Evolutionary conservation across 768 basidiomycete species (phyloP).

Genomic region (Tremella yokohamensis): DNA sequence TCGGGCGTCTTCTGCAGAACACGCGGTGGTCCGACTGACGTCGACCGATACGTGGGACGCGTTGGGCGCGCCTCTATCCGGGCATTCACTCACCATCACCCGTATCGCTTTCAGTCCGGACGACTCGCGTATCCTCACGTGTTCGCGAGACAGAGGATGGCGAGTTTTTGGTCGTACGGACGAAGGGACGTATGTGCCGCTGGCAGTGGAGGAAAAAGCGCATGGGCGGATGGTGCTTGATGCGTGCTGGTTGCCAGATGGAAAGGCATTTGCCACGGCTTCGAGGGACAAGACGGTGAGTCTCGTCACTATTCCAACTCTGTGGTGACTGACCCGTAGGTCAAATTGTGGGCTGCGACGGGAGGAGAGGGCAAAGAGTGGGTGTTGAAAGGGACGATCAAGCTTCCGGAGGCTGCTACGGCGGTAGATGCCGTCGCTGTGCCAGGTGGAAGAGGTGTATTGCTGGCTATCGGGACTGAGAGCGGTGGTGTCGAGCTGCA

Average conservation of each 20-base stretch:
- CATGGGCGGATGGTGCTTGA: constrained; percentile 96
- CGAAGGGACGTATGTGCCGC: constrained; percentile 57
- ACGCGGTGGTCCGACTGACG: constrained; percentile 82
- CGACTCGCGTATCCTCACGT: constrained; percentile 72
- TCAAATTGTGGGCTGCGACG: constrained; percentile 71
- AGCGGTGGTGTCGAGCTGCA: constrained; percentile 71
- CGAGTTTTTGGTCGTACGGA: constrained; percentile 61
- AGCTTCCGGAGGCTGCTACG: constrained; percentile 72
- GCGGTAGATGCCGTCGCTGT: constrained; percentile 66
- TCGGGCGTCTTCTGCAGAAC: constrained; percentile 78
- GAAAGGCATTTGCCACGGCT: constrained; percentile 81
- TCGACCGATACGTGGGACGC: constrained; percentile 67
- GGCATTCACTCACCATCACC: constrained; percentile 86
- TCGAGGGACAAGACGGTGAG: constrained; percentile 89
- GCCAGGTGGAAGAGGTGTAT: constrained; percentile 55
- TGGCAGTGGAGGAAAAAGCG: constrained; percentile 67
- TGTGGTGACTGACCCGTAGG: constrained; percentile 54
- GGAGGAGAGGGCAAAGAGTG: constrained; percentile 55
- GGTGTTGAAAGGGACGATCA: constrained; percentile 62
- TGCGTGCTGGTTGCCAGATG: constrained; percentile 75
- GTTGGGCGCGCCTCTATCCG: constrained; percentile 68
- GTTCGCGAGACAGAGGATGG: constrained; percentile 91
- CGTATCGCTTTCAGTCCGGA: constrained; percentile 84
- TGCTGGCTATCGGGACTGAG: constrained; percentile 80
- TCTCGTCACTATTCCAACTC: neutral